Evolutionary conservation across 805 yeast genomes (phyloP).

Genomic region (Myxozyma neglecta): DNA sequence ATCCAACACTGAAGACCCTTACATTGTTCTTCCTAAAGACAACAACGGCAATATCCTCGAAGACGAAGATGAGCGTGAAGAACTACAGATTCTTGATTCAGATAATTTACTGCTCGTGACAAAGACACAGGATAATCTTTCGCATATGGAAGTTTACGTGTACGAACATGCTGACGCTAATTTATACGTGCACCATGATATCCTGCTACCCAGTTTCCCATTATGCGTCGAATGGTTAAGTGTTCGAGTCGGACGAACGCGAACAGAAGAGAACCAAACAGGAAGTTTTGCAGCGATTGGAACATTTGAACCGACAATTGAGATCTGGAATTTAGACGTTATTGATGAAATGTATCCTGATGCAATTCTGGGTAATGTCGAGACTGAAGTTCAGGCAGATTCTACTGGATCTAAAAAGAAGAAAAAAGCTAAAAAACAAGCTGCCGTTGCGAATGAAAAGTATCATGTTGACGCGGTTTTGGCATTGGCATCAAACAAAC

Average conservation of each 20-base stretch:
- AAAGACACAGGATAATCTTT: slow-evolving; percentile 93
- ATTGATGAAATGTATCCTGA: slow-evolving; percentile 95
- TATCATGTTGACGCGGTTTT: slow-evolving; percentile 95
- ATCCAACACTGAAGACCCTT: slow-evolving; percentile 55
- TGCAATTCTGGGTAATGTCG: slow-evolving; percentile 65
- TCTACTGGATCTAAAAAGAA: slow-evolving; percentile 40
- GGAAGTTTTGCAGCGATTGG: slow-evolving; percentile 97
- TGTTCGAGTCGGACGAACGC: slow-evolving; percentile 53
- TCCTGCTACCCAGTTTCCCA: slow-evolving; percentile 97
- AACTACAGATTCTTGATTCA: slow-evolving; percentile 80
- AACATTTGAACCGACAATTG: slow-evolving; percentile 96
- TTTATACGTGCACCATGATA: slow-evolving; percentile 91
- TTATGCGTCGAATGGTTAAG: slow-evolving; percentile 94
- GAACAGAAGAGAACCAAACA: slow-evolving; percentile 48
- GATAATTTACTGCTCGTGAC: slow-evolving; percentile 89
- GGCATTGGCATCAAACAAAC: slow-evolving; percentile 77
- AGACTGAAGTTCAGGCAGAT: slow-evolving; percentile 51
- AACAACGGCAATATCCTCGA: slow-evolving; percentile 51
- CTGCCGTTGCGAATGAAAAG: slow-evolving; percentile 55
- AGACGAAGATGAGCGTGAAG: slow-evolving; percentile 69
- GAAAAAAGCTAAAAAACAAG: slow-evolving; percentile 47
- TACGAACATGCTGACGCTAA: slow-evolving; percentile 87
- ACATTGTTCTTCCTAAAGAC: slow-evolving; percentile 55
- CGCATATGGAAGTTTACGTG: slow-evolving; percentile 87
- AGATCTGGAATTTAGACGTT: slow-evolving; percentile 92